These are phyloP conservation scores for Claviceps capensis DNA, from an alignment of 2,329 filamentous ascomycete genomes.

Conservation along the genomic window DNA sequence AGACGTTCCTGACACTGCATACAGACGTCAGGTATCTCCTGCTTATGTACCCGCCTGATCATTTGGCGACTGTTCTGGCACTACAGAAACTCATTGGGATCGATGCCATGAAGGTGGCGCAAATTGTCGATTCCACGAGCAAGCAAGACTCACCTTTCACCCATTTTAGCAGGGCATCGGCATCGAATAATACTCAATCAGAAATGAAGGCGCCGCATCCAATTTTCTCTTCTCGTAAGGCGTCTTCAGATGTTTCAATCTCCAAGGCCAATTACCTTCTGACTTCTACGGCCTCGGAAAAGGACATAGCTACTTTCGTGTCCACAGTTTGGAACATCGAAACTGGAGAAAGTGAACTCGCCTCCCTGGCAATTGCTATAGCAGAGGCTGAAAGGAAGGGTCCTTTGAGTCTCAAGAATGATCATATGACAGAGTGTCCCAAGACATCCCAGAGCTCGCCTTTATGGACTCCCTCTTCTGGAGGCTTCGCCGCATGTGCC, in stretches of 20 bases:
- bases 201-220: conserved; percentile 11
- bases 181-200: conserved; percentile 15
- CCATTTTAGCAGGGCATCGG: conserved; percentile 23
- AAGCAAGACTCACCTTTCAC: conserved; percentile 24
- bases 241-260: conserved; percentile 21
- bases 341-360: conserved; percentile 18
- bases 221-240: conserved; percentile 11
- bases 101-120: conserved; percentile 44
- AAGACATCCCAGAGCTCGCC: conserved; percentile 11
- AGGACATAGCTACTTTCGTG: conserved; percentile 41
- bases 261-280: conserved; percentile 44
- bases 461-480: conserved; percentile 3
- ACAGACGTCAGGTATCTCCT: conserved; percentile 40
- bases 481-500: not conserved
- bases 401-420: conserved; percentile 13
- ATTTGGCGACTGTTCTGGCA: conserved; percentile 42
- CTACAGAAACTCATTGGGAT: conserved; percentile 43
- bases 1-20: conserved; percentile 43
- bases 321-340: conserved; percentile 34
- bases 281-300: conserved; percentile 37
- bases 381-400: conserved; percentile 10
- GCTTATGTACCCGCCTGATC: conserved; percentile 43
- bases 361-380: conserved; percentile 20
- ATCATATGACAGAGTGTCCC: conserved; percentile 19
- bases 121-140: conserved; percentile 34